A percentile compares a stretch with the other conserved stretches of the same genome.
These are phyloP conservation scores for Silene uniflora DNA, from an alignment of 148 eudicot genomes.

Conservation along the genomic window DNA sequence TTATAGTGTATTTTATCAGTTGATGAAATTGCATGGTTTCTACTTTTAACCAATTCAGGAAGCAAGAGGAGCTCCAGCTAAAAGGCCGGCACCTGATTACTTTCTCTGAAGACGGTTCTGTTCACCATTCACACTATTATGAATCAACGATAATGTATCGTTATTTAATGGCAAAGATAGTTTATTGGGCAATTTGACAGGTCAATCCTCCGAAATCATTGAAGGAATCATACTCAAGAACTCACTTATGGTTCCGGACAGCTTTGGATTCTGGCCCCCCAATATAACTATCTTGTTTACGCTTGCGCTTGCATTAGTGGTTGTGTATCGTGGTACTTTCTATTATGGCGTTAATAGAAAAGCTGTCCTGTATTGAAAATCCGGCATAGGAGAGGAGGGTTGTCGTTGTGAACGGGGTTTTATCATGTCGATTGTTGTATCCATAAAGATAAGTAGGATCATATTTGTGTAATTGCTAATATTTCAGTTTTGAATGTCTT, in stretches of 20 bases:
- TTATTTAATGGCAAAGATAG: constrained; percentile 13
- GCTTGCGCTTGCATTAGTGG: constrained; percentile 3
- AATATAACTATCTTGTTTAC: background rate
- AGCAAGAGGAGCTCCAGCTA: constrained; percentile 89
- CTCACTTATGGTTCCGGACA: background rate
- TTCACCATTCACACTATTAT: constrained; percentile 4
- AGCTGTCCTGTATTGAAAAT: constrained; percentile 10
- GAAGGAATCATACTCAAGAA: constrained; percentile 5
- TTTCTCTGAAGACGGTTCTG: constrained; percentile 47
- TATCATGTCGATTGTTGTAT: constrained; percentile 11
- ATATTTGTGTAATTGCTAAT: constrained; percentile 17
- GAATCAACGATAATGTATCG: constrained; percentile 8
- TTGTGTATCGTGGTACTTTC: constrained; percentile 18
- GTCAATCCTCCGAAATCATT: background rate
- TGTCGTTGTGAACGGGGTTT: constrained; percentile 21
- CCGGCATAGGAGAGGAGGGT: background rate
- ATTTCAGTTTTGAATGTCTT: constrained; percentile 19
- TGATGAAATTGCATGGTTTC: background rate
- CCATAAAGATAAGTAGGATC: constrained; percentile 7
- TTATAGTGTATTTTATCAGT: background rate
- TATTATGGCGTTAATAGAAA: background rate
- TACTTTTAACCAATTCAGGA: constrained; percentile 50
- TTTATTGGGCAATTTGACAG: background rate
- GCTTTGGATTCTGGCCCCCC: constrained; percentile 7
- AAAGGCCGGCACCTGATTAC: constrained; percentile 89